Evolutionary conservation across 495 filamentous ascomycete genomes (phyloP).

Genomic region (Tricharina praecox): DNA sequence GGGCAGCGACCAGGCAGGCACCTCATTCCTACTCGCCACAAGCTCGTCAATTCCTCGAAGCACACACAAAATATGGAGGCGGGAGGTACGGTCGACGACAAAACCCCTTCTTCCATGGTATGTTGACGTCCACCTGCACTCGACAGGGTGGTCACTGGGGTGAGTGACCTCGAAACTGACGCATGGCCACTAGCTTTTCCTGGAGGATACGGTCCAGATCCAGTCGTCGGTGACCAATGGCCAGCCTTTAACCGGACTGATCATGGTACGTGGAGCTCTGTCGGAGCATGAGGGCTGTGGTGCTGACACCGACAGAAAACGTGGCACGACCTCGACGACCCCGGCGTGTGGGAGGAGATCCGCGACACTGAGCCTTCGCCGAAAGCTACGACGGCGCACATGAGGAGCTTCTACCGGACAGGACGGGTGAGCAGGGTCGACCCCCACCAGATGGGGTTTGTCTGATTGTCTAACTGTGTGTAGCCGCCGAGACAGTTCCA

Average conservation of each 20-base stretch:
- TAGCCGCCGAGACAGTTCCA: constrained; percentile 28
- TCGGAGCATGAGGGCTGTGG: no score
- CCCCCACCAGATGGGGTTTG: no score
- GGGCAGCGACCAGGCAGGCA: no score
- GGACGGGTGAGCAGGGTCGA: no score
- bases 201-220: constrained; percentile 23
- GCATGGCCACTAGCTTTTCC: constrained; percentile 26
- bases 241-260: constrained; percentile 16
- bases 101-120: no score
- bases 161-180: no score
- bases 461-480: neutral
- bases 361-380: constrained; percentile 14
- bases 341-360: constrained; percentile 19
- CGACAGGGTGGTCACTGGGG: no score
- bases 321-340: constrained; percentile 26
- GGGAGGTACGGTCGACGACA: no score
- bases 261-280: constrained; percentile 22
- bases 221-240: constrained; percentile 8
- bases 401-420: constrained; percentile 25
- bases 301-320: constrained; percentile 19
- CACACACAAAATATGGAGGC: no score
- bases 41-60: no score
- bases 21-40: no score
- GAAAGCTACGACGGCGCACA: constrained; percentile 20
- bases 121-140: no score